Evolutionary conservation across 441 rosid species (phyloP), one percentile per base, ranked within the genome.

Genomic region (Daphne laureola): DNA sequence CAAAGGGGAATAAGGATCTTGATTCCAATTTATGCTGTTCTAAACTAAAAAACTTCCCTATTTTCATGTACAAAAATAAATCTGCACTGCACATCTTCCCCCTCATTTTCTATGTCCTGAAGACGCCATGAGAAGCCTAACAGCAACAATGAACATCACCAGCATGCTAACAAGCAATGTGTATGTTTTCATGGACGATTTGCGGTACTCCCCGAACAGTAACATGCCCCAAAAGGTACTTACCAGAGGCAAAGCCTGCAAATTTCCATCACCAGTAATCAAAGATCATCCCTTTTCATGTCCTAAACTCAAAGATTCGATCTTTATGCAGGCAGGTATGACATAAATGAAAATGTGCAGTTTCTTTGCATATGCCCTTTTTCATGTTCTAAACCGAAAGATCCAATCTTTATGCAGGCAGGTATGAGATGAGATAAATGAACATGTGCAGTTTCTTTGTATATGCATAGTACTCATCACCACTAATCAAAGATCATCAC

Each of bases 211-310:
- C 48, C 93, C 89, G 46, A 90, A 83, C 65, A 87, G 63, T 31
- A 80, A 49, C 53, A 87, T 67, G 7, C 90, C 98, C 96, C 92
- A 85, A 36, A 83, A 83, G 1, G 92, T 87, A 54, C 92, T 83
- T 61, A 87, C 96, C 43, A 85, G 79, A 4, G 98, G 98, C 21
- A 91, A 88, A 54, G 96, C 96, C 88, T 90, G 76, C 38, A 21
- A 21, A 31, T 31, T 31, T 6, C 11, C 38, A 31, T 31, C 11
- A 31, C 2, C n/a, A n/a, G n/a, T 41, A 18, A 17, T 45, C 16
- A 45, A 45, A 45, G 25, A 3, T 46, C 7, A 18, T n/a, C 8
- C 47, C 35, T 27, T 27, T 27, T 27, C 4, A 27, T 4, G 35
- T 27, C 7, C 35, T 27, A 27, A 27, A 27, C 35, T 7, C 7